These are phyloP conservation scores for Claviceps capensis DNA, from an alignment of 2,329 filamentous ascomycete genomes.

Conservation along the genomic window DNA sequence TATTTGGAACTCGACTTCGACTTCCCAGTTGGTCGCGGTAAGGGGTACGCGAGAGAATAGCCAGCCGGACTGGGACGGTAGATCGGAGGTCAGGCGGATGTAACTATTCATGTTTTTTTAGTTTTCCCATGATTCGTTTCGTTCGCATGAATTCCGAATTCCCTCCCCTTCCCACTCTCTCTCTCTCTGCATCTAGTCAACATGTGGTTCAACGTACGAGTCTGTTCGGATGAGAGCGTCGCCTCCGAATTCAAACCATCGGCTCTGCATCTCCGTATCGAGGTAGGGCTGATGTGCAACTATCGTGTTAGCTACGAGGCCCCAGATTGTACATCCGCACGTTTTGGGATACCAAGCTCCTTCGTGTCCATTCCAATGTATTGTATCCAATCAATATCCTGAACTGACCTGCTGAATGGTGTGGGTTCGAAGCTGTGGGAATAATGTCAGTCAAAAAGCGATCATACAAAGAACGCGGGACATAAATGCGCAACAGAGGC, in stretches of 20 bases:
- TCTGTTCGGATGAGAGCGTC: conserved; percentile 72
- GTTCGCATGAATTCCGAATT: not conserved
- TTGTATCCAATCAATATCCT: not conserved
- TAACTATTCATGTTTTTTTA: conserved; percentile 44
- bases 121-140: not conserved
- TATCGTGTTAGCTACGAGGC: not conserved
- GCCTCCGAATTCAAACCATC: conserved; percentile 98
- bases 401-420: conserved; percentile 61
- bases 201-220: conserved; percentile 34
- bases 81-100: conserved; percentile 82
- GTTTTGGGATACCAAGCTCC: not conserved
- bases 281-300: conserved; percentile 64
- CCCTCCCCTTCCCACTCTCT: not conserved
- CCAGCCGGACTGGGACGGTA: conserved; percentile 83
- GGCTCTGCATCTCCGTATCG: conserved; percentile 93
- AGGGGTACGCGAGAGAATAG: conserved; percentile 87
- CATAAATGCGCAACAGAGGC: too few relatives aligned
- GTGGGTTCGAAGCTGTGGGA: conserved; percentile 65
- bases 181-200: not conserved
- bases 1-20: conserved; percentile 92
- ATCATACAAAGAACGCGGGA: not conserved
- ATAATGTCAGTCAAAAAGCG: not conserved
- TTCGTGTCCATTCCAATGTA: not conserved
- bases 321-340: not conserved
- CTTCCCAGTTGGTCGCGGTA: conserved; percentile 97